Percentiles rank a stretch among this genome's conserved stretches.
Conservation (phyloP, 2,329 filamentous ascomycete genomes). For the Dothideomycetidae sp. region DNA sequence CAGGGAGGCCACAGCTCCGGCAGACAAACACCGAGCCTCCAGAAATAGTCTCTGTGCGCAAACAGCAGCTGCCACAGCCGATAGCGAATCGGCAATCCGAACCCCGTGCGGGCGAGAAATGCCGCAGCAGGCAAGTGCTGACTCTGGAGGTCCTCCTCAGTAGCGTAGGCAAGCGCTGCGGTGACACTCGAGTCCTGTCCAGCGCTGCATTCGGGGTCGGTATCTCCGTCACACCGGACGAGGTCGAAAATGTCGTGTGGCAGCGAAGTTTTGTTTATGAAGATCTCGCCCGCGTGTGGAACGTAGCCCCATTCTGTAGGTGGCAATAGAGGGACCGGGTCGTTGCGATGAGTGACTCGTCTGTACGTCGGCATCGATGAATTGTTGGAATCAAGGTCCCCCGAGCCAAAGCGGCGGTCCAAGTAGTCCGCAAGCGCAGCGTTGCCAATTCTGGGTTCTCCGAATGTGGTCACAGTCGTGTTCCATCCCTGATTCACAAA, state of each 20-base stretch:
- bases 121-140: too few relatives aligned
- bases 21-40: constrained; percentile 77
- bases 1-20: constrained; percentile 31
- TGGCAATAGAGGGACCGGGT: constrained; percentile 80
- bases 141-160: too few relatives aligned
- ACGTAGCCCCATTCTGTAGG: constrained; percentile 76
- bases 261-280: constrained; percentile 57
- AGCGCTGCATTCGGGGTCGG: constrained; percentile 58
- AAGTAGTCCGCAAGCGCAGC: constrained; percentile 38
- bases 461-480: constrained; percentile 75
- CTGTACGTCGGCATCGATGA: constrained; percentile 39
- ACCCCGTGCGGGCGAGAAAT: constrained; percentile 2
- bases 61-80: constrained; percentile 89
- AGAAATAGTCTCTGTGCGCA: constrained; percentile 93
- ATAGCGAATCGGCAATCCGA: constrained; percentile 37
- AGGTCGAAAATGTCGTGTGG: constrained; percentile 56
- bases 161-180: constrained; percentile 2
- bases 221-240: constrained; percentile 54
- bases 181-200: constrained; percentile 34
- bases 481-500: constrained; percentile 62
- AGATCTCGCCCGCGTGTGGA: constrained; percentile 77
- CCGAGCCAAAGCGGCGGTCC: constrained; percentile 34
- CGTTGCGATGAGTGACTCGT: constrained; percentile 70
- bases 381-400: too few relatives aligned
- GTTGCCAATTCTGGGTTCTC: constrained; percentile 59